These are phyloP conservation scores for Candida buenavistaensis DNA, from an alignment of 1,139 yeast genomes.

Conservation along the genomic window DNA sequence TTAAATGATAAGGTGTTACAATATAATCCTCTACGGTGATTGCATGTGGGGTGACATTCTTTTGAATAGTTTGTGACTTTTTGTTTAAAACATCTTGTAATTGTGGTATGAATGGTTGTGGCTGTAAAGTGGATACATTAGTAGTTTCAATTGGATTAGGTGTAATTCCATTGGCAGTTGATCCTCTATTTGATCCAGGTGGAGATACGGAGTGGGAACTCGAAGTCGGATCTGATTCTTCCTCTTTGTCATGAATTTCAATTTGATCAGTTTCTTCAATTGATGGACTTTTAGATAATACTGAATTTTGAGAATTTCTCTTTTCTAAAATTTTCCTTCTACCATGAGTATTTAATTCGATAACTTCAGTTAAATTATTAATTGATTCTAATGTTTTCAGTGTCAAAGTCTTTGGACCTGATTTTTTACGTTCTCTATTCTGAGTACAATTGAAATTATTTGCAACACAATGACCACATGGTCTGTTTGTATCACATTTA, in stretches of 20 bases:
- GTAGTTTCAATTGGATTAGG: conserved; percentile 14
- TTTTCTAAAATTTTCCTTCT: conserved; percentile 1
- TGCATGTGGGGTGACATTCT: conserved; percentile 2
- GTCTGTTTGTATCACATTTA: conserved; percentile 39
- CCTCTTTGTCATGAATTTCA: background rate
- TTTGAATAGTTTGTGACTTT: background rate
- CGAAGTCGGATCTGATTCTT: background rate
- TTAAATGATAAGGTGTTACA: conserved; percentile 21
- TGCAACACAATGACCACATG: conserved; percentile 40
- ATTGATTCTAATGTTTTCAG: conserved; percentile 39
- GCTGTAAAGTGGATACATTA: conserved; percentile 10
- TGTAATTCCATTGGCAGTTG: background rate
- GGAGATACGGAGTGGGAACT: conserved; percentile 4
- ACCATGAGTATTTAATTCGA: conserved; percentile 13
- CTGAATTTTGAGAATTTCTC: conserved; percentile 5
- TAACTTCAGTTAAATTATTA: conserved; percentile 23
- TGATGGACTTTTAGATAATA: conserved; percentile 11
- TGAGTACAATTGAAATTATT: conserved; percentile 40
- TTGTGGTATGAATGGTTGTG: background rate
- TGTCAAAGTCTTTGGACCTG: conserved; percentile 45
- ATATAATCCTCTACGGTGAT: conserved; percentile 12
- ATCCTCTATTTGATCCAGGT: conserved; percentile 1
- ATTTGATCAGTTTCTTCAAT: conserved; percentile 1
- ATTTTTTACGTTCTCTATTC: conserved; percentile 38
- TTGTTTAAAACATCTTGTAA: background rate